A percentile compares a stretch with the other conserved stretches of the same genome.
phyloP scores from a whole-genome alignment of 768 basidiomycete species.

The Tricholoma saponaceum region DNA sequence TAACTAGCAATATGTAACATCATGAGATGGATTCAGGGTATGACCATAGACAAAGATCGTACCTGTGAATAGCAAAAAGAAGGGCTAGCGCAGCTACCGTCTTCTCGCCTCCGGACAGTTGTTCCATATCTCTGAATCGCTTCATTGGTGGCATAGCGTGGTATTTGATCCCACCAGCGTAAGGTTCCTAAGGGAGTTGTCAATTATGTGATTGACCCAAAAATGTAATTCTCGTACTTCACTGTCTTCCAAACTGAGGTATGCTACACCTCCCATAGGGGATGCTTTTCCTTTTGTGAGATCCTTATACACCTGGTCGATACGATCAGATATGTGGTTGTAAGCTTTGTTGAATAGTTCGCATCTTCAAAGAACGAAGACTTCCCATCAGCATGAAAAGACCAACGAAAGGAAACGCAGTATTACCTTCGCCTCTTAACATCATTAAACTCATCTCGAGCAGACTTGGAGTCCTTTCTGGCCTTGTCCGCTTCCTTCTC shows the following conservation, averaged over 20 bases:
- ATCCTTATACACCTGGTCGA: constrained; percentile 96
- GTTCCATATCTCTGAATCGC: constrained; percentile 98
- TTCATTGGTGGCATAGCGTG: constrained; percentile 99
- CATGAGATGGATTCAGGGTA: neutral
- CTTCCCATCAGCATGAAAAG: neutral
- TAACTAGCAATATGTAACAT: constrained; percentile 48
- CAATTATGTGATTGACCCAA: neutral
- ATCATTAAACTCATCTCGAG: constrained; percentile 90
- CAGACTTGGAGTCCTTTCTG: constrained; percentile 81
- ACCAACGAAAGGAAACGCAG: neutral
- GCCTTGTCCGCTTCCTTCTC: constrained; percentile 93
- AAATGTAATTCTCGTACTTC: constrained; percentile 56
- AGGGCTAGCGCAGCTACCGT: constrained; percentile 97
- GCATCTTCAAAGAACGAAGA: constrained; percentile 29
- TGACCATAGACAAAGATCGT: constrained; percentile 3
- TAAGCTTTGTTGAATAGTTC: constrained; percentile 96
- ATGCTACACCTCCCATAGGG: constrained; percentile 95
- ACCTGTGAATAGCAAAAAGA: constrained; percentile 96
- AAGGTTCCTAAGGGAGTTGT: constrained; percentile 42
- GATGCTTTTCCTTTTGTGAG: constrained; percentile 93
- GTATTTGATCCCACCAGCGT: constrained; percentile 89
- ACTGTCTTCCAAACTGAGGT: constrained; percentile 91
- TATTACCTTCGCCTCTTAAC: constrained; percentile 73
- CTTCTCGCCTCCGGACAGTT: constrained; percentile 97
- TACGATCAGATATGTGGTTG: constrained; percentile 91